Conservation (phyloP, 2,329 filamentous ascomycete species). For the Diaporthe sp. region DNA sequence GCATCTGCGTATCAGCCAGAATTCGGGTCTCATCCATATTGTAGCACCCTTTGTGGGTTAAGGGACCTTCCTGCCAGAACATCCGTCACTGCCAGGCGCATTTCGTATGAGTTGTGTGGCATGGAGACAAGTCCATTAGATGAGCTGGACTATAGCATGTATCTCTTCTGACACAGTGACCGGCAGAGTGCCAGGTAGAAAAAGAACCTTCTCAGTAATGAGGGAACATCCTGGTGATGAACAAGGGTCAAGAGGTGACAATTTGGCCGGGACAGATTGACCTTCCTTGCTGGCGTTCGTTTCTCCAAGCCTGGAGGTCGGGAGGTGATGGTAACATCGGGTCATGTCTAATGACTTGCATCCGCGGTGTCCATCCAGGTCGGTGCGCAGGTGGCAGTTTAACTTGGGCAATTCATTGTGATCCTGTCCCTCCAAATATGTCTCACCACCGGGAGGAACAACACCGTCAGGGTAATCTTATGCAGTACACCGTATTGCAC, state of each 20-base stretch:
- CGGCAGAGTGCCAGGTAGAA: not conserved
- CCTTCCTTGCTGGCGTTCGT: not conserved
- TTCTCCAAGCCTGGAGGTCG: not conserved
- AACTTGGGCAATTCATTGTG: not conserved
- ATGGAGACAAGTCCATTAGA: not conserved
- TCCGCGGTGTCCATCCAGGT: not conserved
- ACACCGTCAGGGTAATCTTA: too few relatives aligned
- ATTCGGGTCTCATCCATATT: not conserved
- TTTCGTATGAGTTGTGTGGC: not conserved
- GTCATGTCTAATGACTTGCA: not conserved
- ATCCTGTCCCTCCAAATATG: not conserved
- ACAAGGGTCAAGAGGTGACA: not conserved
- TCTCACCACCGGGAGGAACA: not conserved
- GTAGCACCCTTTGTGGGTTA: not conserved
- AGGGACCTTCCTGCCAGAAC: not conserved
- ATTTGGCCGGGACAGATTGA: not conserved
- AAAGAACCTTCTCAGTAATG: not conserved
- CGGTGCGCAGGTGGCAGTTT: not conserved
- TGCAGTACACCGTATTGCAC: not conserved
- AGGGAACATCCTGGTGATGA: not conserved
- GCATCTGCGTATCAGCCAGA: too few relatives aligned
- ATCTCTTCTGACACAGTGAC: not conserved
- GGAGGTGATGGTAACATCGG: not conserved
- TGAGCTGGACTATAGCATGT: not conserved
- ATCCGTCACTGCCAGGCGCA: not conserved